Evolutionary conservation across 768 basidiomycete genomes (phyloP).

Genomic region (Russula sp.): DNA sequence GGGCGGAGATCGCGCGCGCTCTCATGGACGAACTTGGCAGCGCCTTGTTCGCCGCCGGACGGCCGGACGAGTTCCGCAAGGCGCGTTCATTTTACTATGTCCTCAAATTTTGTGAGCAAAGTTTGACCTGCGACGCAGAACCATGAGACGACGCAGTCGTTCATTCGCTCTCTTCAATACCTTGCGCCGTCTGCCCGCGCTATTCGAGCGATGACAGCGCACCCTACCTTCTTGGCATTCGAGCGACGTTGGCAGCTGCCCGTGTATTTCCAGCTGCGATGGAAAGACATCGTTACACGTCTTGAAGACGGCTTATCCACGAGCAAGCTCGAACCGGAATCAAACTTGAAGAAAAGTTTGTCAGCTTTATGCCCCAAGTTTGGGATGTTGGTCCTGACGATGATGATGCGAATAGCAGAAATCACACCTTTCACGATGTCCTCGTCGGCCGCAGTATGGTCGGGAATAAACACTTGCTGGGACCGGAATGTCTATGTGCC

Average conservation of each 20-base stretch:
- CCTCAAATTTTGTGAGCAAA: background rate
- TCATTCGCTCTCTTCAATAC: constrained; percentile 74
- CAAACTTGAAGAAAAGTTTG: constrained; percentile 34
- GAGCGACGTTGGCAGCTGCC: constrained; percentile 90
- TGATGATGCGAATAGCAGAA: constrained; percentile 16
- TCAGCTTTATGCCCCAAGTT: background rate
- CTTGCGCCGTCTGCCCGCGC: constrained; percentile 70
- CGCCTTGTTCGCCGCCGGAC: constrained; percentile 84
- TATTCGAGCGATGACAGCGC: constrained; percentile 62
- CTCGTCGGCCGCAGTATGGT: constrained; percentile 64
- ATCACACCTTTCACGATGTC: constrained; percentile 42
- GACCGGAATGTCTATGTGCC: constrained; percentile 78
- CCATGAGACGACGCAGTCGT: constrained; percentile 75
- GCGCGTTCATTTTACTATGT: constrained; percentile 34
- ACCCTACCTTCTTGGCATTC: constrained; percentile 65
- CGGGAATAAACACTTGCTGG: constrained; percentile 77
- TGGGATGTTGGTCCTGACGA: background rate
- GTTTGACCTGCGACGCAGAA: constrained; percentile 42
- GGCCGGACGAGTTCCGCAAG: constrained; percentile 83
- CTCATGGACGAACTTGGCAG: constrained; percentile 81
- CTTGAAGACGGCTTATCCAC: constrained; percentile 61
- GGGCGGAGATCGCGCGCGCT: constrained; percentile 74
- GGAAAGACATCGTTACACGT: constrained; percentile 83
- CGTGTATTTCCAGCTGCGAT: constrained; percentile 93
- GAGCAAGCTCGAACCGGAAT: constrained; percentile 36